Evolutionary conservation across 208 protist species (phyloP), one percentile per base, ranked within the genome.

Genomic region (Wallacemonas sp.): DNA sequence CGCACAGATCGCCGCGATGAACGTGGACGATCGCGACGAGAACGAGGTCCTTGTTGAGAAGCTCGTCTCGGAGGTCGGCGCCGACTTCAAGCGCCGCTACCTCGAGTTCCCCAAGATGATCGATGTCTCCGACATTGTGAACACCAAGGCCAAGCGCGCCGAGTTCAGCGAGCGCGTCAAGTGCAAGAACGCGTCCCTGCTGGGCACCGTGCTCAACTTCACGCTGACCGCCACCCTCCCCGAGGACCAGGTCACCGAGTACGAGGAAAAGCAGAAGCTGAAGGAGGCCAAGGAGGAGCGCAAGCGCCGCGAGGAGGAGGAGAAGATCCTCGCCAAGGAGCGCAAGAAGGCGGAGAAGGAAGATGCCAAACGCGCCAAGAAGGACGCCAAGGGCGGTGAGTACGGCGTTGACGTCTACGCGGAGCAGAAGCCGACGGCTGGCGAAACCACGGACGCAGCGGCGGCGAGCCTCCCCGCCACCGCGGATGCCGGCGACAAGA

Each of bases 241-340:
- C 29, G 55, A 52, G 31, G 74, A 74, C 54, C 61, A 67, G 63
- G 48, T 80, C 48, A 23, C 31, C 52, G 69, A 79, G 64, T 73
- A 70, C 63, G 72, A 83, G 52, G 66, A 75, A 32, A 76, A 79
- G 72, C 57, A 62, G 62, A 66, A 68, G 66, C 46, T 68, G n/a
- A 79, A 80, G 78, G 78, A 84, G 65, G 67, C 61, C 25, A 80
- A 80, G 74, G 69, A 65, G 69, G 69, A 61, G 42, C 46, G 44
- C 33, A 76, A 75, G 65, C 69, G 52, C 38, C 74, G 67, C 45
- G 74, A 80, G 28, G 72, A 79, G 57, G 74, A 79, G 57, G 67
- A 69, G 67, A 79, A 74, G 57, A 41, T 76, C n/a, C 64, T 72
- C 18, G 68, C 46, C 45, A 73, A 73, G 68, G 61, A 67, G 68